Evolutionary conservation across 2,329 filamentous ascomycete species (phyloP).

Genomic region (Penicillium sp.): DNA sequence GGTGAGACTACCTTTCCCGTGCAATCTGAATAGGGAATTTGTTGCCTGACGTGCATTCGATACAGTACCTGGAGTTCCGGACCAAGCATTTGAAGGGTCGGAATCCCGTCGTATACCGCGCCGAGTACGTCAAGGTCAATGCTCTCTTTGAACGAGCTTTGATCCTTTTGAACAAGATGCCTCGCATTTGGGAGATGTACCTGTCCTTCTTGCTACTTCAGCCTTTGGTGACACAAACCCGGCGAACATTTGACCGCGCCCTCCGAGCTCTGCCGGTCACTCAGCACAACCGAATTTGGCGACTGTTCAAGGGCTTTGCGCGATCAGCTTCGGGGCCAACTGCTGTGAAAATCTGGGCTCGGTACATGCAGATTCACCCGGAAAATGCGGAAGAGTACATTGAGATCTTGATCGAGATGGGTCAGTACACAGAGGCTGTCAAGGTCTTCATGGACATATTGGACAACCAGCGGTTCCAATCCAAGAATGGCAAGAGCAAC

Average conservation of each 20-base stretch:
- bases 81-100: slow-evolving; percentile 77
- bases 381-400: slow-evolving; percentile 96
- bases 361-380: slow-evolving; percentile 96
- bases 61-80: slow-evolving; percentile 80
- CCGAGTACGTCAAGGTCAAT: slow-evolving; percentile 92
- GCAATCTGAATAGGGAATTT: not conserved
- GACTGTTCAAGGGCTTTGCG: slow-evolving; percentile 85
- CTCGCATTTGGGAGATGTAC: slow-evolving; percentile 97
- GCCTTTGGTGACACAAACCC: slow-evolving; percentile 83
- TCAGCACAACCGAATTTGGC: slow-evolving; percentile 95
- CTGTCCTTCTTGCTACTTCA: slow-evolving; percentile 86
- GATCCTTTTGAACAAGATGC: slow-evolving; percentile 97
- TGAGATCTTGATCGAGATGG: slow-evolving; percentile 77
- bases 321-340: slow-evolving; percentile 88
- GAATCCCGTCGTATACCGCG: slow-evolving; percentile 76
- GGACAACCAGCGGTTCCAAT: slow-evolving; percentile 86
- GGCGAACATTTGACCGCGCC: slow-evolving; percentile 87
- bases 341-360: slow-evolving; percentile 87
- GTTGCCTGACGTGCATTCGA: slow-evolving; percentile 18
- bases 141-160: slow-evolving; percentile 89
- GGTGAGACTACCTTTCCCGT: slow-evolving; percentile 49
- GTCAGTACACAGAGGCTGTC: slow-evolving; percentile 86
- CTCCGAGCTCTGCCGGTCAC: slow-evolving; percentile 88
- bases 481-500: slow-evolving; percentile 90
- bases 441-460: slow-evolving; percentile 88